These are phyloP conservation scores for Amaranthus cruentus DNA, from an alignment of 148 eudicot genomes.

Conservation along the genomic window DNA sequence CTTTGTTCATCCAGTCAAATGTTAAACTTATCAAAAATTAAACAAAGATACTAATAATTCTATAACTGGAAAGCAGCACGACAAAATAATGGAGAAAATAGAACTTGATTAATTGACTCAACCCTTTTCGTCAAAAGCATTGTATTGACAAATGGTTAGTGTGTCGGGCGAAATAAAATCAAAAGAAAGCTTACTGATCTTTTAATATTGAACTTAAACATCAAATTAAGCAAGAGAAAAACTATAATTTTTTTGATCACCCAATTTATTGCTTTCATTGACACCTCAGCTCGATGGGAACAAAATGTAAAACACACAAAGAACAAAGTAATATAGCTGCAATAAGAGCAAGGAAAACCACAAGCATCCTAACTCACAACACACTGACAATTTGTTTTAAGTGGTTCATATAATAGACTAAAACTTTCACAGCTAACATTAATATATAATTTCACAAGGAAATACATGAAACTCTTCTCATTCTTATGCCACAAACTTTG, in stretches of 20 bases:
- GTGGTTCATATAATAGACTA: no score
- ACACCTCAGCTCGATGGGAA: not conserved
- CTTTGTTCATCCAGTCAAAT: slow-evolving; percentile 1
- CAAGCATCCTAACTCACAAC: no score
- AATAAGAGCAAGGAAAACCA: not conserved
- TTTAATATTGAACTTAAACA: not conserved
- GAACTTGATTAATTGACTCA: no score
- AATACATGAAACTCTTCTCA: not conserved
- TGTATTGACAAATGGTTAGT: not conserved
- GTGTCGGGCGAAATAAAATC: no score
- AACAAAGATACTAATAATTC: not conserved
- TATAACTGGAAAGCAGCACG: not conserved
- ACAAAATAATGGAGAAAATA: not conserved
- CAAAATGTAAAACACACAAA: not conserved
- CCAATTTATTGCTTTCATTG: not conserved
- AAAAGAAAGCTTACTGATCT: not conserved
- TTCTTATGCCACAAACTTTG: not conserved
- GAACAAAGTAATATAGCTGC: not conserved
- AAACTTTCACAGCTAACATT: no score
- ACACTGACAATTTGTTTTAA: no score
- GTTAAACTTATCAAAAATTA: not conserved
- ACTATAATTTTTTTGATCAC: not conserved
- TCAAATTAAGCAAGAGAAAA: not conserved
- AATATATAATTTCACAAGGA: no score
- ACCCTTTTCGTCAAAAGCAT: not conserved